These are phyloP conservation scores for Dothistroma septosporum DNA, from an alignment of 2,329 filamentous ascomycete genomes.

Conservation along the genomic window DNA sequence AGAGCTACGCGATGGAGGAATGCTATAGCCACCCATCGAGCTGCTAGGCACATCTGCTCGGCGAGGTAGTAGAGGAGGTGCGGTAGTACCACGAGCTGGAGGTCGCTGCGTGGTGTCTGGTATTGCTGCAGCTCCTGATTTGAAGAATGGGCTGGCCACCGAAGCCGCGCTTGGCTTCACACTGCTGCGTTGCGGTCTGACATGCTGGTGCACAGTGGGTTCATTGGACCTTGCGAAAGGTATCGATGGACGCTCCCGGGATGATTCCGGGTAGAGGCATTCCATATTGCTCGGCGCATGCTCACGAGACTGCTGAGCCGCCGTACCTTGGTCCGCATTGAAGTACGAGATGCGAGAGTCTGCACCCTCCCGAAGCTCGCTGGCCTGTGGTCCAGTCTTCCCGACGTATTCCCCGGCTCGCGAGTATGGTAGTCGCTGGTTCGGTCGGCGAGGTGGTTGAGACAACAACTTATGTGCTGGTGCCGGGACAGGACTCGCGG, in stretches of 20 bases:
- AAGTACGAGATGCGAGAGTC: neutral
- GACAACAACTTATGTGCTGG: neutral
- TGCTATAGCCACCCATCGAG: neutral
- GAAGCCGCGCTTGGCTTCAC: slow-evolving; percentile 16
- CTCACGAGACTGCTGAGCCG: neutral
- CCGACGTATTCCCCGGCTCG: neutral
- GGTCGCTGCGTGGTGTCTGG: neutral
- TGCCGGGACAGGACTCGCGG: neutral
- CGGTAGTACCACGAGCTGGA: neutral
- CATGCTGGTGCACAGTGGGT: neutral
- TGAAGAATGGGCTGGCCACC: slow-evolving; percentile 42
- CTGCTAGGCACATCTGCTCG: neutral
- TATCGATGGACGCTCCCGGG: neutral
- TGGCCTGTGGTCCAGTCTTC: neutral
- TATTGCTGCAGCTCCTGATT: neutral
- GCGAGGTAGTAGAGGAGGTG: neutral
- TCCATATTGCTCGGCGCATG: slow-evolving; percentile 1
- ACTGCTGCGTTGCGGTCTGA: neutral
- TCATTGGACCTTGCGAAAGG: neutral
- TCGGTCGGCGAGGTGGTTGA: neutral
- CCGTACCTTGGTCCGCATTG: slow-evolving; percentile 6
- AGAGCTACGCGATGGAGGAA: neutral
- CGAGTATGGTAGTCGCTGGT: neutral
- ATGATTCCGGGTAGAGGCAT: neutral
- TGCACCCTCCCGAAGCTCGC: neutral